These are phyloP conservation scores for Tagetes erecta DNA, from an alignment of 129 eudicot species.

Conservation along the genomic window DNA sequence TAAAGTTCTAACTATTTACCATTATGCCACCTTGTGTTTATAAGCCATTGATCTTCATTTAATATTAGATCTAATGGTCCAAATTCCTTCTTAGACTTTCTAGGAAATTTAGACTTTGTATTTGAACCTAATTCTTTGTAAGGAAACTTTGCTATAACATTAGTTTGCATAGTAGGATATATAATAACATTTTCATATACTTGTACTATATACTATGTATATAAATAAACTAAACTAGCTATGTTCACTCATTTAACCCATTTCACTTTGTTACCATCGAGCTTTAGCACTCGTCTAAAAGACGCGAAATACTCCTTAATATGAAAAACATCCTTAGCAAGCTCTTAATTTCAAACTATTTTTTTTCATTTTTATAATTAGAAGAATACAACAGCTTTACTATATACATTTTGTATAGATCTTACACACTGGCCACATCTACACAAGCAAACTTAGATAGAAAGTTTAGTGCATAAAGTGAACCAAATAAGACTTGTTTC, in stretches of 20 bases:
- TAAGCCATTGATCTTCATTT: no score
- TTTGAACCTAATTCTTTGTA: no score
- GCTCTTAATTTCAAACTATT: constrained; percentile 18
- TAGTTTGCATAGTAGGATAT: no score
- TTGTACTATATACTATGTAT: no score
- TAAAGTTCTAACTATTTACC: no score
- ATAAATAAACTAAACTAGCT: no score
- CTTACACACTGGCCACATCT: constrained; percentile 35
- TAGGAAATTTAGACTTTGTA: no score
- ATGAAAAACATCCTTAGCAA: background rate
- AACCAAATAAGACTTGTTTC: constrained; percentile 30
- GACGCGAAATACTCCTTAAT: background rate
- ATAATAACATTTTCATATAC: no score
- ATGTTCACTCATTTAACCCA: background rate
- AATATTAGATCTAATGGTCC: no score
- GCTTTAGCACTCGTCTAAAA: background rate
- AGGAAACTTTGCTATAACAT: no score
- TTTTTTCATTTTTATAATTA: background rate
- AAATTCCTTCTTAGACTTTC: no score
- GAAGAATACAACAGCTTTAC: constrained; percentile 13
- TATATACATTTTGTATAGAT: constrained; percentile 40
- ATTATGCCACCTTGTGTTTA: no score
- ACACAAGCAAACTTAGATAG: constrained; percentile 35
- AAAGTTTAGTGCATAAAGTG: constrained; percentile 28
- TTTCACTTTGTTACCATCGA: background rate